Conservation (phyloP, 768 basidiomycete species). For the Mrakia blollopis region DNA sequence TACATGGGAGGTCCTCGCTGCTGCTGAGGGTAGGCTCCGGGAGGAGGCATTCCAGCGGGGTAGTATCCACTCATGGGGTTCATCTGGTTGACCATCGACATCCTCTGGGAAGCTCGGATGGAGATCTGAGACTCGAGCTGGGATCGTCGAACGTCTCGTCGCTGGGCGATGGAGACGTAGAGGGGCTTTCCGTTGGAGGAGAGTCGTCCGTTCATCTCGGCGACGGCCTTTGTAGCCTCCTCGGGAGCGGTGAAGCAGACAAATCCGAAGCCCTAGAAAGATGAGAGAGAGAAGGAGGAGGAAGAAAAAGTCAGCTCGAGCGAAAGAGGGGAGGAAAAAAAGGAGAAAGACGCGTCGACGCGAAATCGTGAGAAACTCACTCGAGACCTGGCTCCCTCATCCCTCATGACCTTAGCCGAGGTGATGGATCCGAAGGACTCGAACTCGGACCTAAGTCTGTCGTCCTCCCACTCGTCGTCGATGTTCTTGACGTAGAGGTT, state of each 20-base stretch:
- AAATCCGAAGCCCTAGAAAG: conserved; percentile 75
- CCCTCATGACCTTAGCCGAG: conserved; percentile 98
- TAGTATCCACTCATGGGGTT: conserved; percentile 40
- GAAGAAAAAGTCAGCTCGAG: not conserved
- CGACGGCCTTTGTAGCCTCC: conserved; percentile 97
- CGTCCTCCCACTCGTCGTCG: conserved; percentile 84
- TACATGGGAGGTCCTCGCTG: conserved; percentile 26
- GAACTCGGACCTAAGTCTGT: conserved; percentile 92
- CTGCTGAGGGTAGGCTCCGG: conserved; percentile 34
- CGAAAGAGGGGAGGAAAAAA: not conserved
- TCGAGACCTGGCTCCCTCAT: conserved; percentile 86
- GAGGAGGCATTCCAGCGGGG: conserved; percentile 36
- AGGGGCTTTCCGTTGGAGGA: conserved; percentile 63
- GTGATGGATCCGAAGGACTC: conserved; percentile 96
- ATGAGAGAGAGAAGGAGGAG: not conserved
- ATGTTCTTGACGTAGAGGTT: conserved; percentile 99
- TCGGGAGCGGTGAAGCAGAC: conserved; percentile 98
- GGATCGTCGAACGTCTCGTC: conserved; percentile 94
- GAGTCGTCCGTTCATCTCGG: conserved; percentile 90
- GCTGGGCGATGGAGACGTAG: conserved; percentile 97
- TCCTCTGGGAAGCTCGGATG: conserved; percentile 84
- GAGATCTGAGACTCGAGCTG: conserved; percentile 98
- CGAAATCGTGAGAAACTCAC: conserved; percentile 22
- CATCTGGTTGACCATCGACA: conserved; percentile 46
- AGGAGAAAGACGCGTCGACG: not conserved